Evolutionary conservation across 176 grass and related monocot genomes (phyloP).

Genomic region (Alopecurus myosuroides): DNA sequence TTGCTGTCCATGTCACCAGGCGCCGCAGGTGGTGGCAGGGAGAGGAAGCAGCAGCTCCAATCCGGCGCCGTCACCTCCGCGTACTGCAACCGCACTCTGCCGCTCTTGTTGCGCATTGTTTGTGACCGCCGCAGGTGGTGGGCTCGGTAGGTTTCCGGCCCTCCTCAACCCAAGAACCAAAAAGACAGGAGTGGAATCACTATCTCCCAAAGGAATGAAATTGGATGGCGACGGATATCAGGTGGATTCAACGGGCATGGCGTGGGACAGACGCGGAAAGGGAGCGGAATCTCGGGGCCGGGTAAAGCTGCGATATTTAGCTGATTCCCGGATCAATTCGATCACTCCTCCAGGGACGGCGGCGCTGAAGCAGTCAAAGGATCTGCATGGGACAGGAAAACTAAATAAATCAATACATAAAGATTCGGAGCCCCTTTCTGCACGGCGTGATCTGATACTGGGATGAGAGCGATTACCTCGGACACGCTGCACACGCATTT

Average conservation of each 20-base stretch:
- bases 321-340: slow-evolving; percentile 1
- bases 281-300: slow-evolving; percentile 8
- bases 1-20: background rate
- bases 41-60: slow-evolving; percentile 39
- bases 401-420: background rate
- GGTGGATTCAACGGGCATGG: slow-evolving; percentile 4
- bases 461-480: background rate
- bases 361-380: background rate
- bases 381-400: slow-evolving; percentile 11
- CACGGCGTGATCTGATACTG: background rate
- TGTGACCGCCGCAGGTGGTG: background rate
- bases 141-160: background rate
- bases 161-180: background rate
- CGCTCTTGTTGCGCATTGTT: slow-evolving; percentile 33
- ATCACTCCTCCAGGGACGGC: slow-evolving; percentile 16
- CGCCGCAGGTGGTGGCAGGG: slow-evolving; percentile 20
- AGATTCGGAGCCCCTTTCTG: background rate
- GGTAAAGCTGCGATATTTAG: background rate
- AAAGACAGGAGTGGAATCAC: background rate
- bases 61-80: slow-evolving; percentile 14
- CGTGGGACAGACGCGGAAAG: slow-evolving; percentile 41
- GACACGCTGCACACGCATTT: background rate
- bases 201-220: background rate
- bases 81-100: slow-evolving; percentile 26
- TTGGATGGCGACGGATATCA: slow-evolving; percentile 7